These are phyloP conservation scores for Fusarium bactridioides DNA, from an alignment of 2,329 filamentous ascomycete species.

Conservation along the genomic window DNA sequence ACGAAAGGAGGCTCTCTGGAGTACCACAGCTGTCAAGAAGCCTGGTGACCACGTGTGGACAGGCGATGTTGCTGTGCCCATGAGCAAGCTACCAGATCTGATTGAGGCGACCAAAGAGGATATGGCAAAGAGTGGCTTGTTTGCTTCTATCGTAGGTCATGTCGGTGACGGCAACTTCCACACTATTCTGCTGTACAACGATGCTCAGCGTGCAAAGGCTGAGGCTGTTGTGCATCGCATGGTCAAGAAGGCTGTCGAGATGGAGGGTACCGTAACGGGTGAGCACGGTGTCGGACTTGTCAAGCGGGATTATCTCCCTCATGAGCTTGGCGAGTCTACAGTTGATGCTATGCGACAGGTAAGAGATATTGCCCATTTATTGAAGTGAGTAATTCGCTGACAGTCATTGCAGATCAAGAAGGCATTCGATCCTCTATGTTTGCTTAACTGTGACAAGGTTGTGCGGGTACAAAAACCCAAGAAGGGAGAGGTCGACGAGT, in stretches of 20 bases:
- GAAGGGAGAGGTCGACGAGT: slow-evolving; percentile 54
- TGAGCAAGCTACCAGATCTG: slow-evolving; percentile 75
- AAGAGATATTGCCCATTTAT: slow-evolving; percentile 35
- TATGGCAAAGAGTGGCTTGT: slow-evolving; percentile 53
- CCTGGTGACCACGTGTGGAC: slow-evolving; percentile 81
- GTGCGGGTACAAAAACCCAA: slow-evolving; percentile 63
- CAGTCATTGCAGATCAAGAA: slow-evolving; percentile 70
- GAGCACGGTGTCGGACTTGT: slow-evolving; percentile 86
- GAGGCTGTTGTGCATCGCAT: slow-evolving; percentile 80
- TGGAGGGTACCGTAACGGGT: slow-evolving; percentile 87
- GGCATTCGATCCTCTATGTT: slow-evolving; percentile 77
- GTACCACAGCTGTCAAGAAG: slow-evolving; percentile 72
- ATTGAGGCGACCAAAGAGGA: slow-evolving; percentile 74
- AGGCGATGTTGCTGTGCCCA: slow-evolving; percentile 84
- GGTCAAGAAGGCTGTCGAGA: slow-evolving; percentile 85
- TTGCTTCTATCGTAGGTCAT: slow-evolving; percentile 69
- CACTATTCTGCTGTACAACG: slow-evolving; percentile 67
- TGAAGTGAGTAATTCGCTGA: neutral
- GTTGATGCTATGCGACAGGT: slow-evolving; percentile 87
- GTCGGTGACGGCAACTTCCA: slow-evolving; percentile 85
- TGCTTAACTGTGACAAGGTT: slow-evolving; percentile 76
- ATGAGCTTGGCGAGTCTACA: slow-evolving; percentile 77
- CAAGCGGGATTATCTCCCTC: slow-evolving; percentile 82
- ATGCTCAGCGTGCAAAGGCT: slow-evolving; percentile 71
- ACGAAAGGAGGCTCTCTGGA: slow-evolving; percentile 85